Conservation (phyloP, 257 asterid genomes). For the Forsythia viridissima region DNA sequence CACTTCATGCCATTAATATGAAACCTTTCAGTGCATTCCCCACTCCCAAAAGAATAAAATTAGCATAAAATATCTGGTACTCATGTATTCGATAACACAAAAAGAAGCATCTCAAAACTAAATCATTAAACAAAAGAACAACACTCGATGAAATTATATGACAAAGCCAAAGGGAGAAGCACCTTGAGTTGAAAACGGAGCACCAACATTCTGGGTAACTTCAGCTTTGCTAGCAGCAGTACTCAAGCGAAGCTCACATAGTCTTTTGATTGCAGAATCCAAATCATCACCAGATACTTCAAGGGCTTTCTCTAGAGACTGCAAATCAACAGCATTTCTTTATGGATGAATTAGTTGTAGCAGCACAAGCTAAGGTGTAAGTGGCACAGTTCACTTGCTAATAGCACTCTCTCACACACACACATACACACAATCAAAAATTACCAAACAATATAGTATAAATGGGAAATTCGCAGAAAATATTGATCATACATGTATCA, state of each 20-base stretch:
- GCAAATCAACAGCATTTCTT: constrained; percentile 30
- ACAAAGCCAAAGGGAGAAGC: constrained; percentile 18
- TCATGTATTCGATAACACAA: background rate
- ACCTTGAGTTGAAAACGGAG: constrained; percentile 49
- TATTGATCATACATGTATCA: constrained; percentile 16
- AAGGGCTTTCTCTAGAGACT: constrained; percentile 78
- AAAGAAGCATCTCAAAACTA: constrained; percentile 3
- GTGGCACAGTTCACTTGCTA: background rate
- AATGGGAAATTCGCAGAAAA: background rate
- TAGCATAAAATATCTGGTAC: no score
- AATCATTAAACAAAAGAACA: constrained; percentile 7
- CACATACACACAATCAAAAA: no score
- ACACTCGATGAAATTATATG: background rate
- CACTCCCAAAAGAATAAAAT: background rate
- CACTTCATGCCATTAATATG: no score
- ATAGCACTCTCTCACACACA: no score
- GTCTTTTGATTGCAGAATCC: constrained; percentile 76
- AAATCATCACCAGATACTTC: constrained; percentile 70
- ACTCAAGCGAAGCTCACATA: constrained; percentile 76
- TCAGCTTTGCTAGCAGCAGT: constrained; percentile 49
- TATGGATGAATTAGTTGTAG: constrained; percentile 22
- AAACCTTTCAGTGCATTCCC: background rate
- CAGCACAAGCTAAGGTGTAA: constrained; percentile 19
- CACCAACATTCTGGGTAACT: constrained; percentile 34
- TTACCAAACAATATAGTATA: background rate